Evolutionary conservation across 2,329 filamentous ascomycete genomes (phyloP).

Genomic region (Beauveria bassiana): DNA sequence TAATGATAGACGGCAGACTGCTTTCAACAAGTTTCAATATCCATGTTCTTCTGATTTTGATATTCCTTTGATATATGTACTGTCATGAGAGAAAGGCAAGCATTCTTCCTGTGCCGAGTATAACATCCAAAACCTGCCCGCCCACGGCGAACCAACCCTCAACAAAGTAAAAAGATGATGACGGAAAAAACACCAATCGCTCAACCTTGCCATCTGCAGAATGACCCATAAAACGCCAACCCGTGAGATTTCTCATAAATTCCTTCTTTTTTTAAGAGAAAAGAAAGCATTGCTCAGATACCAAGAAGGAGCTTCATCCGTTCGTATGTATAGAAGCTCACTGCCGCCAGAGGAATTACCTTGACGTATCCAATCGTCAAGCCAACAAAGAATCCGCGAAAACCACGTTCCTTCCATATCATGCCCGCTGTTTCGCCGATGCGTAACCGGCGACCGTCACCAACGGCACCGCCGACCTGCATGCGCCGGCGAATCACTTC

Average conservation of each 20-base stretch:
- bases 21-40: neutral
- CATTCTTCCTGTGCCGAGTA: neutral
- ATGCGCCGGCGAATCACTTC: conserved; percentile 89
- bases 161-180: neutral
- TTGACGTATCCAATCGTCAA: conserved; percentile 94
- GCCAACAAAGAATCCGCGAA: conserved; percentile 83
- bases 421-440: conserved; percentile 70
- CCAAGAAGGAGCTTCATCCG: conserved; percentile 55
- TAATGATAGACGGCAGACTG: neutral
- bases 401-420: conserved; percentile 69
- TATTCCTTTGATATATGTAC: neutral
- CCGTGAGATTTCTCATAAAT: neutral
- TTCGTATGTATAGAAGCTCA: conserved; percentile 60
- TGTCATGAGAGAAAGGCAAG: neutral
- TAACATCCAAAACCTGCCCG: neutral
- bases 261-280: neutral
- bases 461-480: conserved; percentile 93
- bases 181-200: neutral
- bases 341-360: conserved; percentile 79
- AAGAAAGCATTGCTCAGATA: conserved; percentile 38
- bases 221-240: conserved; percentile 6
- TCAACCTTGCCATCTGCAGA: neutral
- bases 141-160: neutral
- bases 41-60: neutral
- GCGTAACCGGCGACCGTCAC: conserved; percentile 71